Evolutionary conservation across 208 protist genomes (phyloP).

Genomic region (Acanthamoeba sp.): DNA sequence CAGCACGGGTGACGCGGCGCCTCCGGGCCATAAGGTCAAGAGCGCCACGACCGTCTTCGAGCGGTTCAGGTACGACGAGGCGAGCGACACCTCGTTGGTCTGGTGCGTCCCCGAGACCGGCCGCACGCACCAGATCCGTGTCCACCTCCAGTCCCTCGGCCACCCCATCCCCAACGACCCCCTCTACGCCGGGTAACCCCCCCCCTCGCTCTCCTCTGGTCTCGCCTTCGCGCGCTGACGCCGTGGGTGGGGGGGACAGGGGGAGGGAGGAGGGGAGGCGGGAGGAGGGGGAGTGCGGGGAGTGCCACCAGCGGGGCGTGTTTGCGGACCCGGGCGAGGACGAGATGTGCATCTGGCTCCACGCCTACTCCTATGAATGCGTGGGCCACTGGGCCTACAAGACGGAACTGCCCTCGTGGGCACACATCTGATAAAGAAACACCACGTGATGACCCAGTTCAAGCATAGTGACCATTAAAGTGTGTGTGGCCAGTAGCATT

Average conservation of each 20-base stretch:
- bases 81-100: constrained; percentile 78
- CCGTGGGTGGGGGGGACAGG: background rate
- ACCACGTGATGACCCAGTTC: too few species aligned
- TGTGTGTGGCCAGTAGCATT: too few species aligned
- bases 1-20: background rate
- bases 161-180: constrained; percentile 88
- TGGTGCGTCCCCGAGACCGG: constrained; percentile 83
- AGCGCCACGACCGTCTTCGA: background rate
- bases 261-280: background rate
- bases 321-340: constrained; percentile 26
- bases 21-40: constrained; percentile 5
- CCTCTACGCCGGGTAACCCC: constrained; percentile 76
- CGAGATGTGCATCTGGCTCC: constrained; percentile 74
- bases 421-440: background rate
- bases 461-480: too few species aligned
- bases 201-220: background rate
- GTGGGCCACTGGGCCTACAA: constrained; percentile 43
- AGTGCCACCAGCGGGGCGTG: background rate
- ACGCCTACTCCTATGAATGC: constrained; percentile 73
- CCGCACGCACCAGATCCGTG: constrained; percentile 87
- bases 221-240: background rate
- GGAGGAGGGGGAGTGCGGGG: background rate
- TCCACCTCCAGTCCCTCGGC: constrained; percentile 86
- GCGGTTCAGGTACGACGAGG: constrained; percentile 58
- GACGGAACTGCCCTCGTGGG: constrained; percentile 71